Evolutionary conservation across 1,284 basidiomycete genomes (phyloP).

Genomic region (Papiliotrema fonsecae): DNA sequence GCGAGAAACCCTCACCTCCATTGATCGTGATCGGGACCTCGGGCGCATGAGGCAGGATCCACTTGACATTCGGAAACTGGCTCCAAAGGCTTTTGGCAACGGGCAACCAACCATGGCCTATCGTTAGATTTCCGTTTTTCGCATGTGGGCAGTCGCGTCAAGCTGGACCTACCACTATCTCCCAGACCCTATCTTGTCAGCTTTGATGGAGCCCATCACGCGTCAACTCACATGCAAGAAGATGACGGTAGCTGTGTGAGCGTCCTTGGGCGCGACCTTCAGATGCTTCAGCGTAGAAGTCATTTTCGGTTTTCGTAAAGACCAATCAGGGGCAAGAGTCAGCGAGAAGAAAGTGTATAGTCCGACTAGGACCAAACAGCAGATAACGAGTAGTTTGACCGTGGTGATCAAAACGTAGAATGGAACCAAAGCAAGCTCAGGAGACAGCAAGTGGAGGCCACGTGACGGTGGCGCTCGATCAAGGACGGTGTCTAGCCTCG

Average conservation of each 20-base stretch:
- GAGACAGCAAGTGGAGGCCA: too few relatives aligned
- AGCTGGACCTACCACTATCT: constrained; percentile 30
- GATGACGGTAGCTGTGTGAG: constrained; percentile 79
- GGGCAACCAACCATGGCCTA: constrained; percentile 68
- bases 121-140: too few relatives aligned
- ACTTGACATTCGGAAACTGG: constrained; percentile 69
- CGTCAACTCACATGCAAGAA: constrained; percentile 70
- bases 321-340: too few relatives aligned
- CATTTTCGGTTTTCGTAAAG: too few relatives aligned
- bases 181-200: constrained; percentile 38
- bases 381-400: not conserved
- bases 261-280: constrained; percentile 41
- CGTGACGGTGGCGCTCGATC: too few relatives aligned
- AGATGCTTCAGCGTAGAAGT: constrained; percentile 39
- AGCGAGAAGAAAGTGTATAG: too few relatives aligned
- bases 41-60: constrained; percentile 72
- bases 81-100: constrained; percentile 63
- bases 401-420: too few relatives aligned
- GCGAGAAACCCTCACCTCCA: constrained; percentile 25
- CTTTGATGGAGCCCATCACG: not conserved
- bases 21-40: constrained; percentile 49
- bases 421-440: too few relatives aligned
- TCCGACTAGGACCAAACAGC: not conserved
- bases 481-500: too few relatives aligned
- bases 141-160: too few relatives aligned